These are phyloP conservation scores for Solanum tarijense DNA, from an alignment of 257 asterid species.

Conservation along the genomic window DNA sequence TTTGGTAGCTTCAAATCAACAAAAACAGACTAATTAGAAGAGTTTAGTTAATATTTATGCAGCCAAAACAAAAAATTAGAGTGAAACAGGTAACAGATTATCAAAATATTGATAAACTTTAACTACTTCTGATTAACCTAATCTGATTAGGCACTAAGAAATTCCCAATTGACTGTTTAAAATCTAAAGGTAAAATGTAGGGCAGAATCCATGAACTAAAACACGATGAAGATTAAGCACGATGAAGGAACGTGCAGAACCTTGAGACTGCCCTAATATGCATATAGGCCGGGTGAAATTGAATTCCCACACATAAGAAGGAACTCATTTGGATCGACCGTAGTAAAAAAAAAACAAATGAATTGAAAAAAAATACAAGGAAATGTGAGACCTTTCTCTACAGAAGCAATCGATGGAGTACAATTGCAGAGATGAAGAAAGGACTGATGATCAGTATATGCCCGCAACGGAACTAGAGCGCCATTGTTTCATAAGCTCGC, in stretches of 20 bases:
- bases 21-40: too few species aligned
- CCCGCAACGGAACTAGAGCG: slow-evolving; percentile 77
- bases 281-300: slow-evolving; percentile 62
- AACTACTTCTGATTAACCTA: too few species aligned
- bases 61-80: too few species aligned
- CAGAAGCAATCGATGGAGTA: not conserved
- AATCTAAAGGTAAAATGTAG: slow-evolving; percentile 8
- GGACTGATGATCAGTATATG: slow-evolving; percentile 20
- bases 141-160: too few species aligned
- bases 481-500: slow-evolving; percentile 24
- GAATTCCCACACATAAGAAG: slow-evolving; percentile 26
- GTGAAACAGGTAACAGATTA: too few species aligned
- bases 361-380: not conserved
- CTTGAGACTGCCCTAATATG: slow-evolving; percentile 16
- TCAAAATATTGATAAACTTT: too few species aligned
- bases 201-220: slow-evolving; percentile 16
- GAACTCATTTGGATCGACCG: slow-evolving; percentile 79
- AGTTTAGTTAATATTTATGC: too few species aligned
- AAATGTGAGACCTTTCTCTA: slow-evolving; percentile 28
- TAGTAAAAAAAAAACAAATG: not conserved
- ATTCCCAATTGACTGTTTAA: too few species aligned
- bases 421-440: not conserved
- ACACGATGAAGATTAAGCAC: slow-evolving; percentile 9
- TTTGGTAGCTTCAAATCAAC: too few species aligned
- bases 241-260: slow-evolving; percentile 7